phyloP scores from a whole-genome alignment of 1,284 basidiomycete genomes.

The Malassezia pachydermatis region DNA sequence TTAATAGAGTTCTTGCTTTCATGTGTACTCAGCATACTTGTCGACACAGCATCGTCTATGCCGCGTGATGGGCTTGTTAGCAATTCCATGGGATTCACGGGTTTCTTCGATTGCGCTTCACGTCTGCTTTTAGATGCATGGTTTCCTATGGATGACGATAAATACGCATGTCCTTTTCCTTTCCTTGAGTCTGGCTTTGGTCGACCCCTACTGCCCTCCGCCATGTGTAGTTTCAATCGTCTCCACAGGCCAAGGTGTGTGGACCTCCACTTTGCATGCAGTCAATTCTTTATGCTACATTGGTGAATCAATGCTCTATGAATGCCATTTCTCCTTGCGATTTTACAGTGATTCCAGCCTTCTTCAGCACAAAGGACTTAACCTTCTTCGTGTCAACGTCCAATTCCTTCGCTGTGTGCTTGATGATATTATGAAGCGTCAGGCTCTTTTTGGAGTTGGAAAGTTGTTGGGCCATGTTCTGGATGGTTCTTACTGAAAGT shows the following conservation, averaged over 20 bases:
- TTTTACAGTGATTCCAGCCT: background rate
- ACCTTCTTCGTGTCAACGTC: background rate
- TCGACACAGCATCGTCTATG: background rate
- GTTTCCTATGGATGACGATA: too few relatives aligned
- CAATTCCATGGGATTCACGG: background rate
- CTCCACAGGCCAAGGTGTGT: too few relatives aligned
- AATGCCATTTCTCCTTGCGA: too few relatives aligned
- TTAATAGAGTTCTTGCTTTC: too few relatives aligned
- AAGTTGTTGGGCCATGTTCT: background rate
- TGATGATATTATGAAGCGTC: background rate
- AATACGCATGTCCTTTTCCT: too few relatives aligned
- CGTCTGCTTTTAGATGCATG: too few relatives aligned
- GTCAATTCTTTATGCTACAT: too few relatives aligned
- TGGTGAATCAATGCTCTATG: too few relatives aligned
- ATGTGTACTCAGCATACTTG: too few relatives aligned
- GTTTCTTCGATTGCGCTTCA: background rate
- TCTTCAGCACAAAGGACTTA: background rate
- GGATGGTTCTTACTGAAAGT: background rate
- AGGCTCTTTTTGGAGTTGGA: background rate
- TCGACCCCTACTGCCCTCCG: background rate
- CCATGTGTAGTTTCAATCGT: too few relatives aligned
- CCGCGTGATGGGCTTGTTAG: slow-evolving; percentile 12
- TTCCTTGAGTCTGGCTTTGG: background rate
- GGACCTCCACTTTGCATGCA: too few relatives aligned
- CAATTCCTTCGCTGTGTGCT: background rate